These are phyloP conservation scores for Drechslerella coelobrocha DNA, from an alignment of 2,329 filamentous ascomycete species.

Conservation along the genomic window DNA sequence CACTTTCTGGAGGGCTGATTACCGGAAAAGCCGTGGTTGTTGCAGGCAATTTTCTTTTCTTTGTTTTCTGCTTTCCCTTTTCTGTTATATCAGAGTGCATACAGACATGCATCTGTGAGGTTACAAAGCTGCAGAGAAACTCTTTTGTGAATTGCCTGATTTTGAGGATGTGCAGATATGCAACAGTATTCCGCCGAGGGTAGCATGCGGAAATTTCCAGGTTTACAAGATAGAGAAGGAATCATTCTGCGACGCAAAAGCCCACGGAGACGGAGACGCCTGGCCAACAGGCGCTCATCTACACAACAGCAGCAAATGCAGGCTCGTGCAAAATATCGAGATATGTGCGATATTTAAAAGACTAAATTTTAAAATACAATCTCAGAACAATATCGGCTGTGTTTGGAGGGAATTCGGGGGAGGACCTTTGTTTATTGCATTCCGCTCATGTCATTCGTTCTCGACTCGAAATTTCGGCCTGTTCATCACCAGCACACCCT, in stretches of 20 bases:
- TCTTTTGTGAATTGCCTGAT: conserved; percentile 5
- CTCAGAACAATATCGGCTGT: neutral
- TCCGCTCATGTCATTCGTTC: conserved; percentile 46
- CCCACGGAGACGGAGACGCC: neutral
- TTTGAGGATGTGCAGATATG: conserved; percentile 1
- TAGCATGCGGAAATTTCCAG: conserved; percentile 6
- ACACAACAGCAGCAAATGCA: neutral
- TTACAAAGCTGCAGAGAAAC: too few species aligned
- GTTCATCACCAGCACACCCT: conserved; percentile 24
- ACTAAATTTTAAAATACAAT: neutral
- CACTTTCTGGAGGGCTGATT: neutral
- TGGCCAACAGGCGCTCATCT: conserved; percentile 8
- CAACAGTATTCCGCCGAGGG: conserved; percentile 1
- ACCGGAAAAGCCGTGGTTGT: neutral
- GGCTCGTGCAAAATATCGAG: neutral
- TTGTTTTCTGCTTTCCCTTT: neutral
- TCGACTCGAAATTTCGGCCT: conserved; percentile 40
- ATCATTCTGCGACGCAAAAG: neutral
- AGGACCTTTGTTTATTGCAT: conserved; percentile 14
- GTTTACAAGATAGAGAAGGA: neutral
- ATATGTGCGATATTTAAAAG: neutral
- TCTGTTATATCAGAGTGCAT: neutral
- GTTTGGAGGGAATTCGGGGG: neutral
- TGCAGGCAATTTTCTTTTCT: neutral
- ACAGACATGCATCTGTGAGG: conserved; percentile 10